phyloP scores from a whole-genome alignment of 2,329 filamentous ascomycete species.

The Nectriaceae sp. region DNA sequence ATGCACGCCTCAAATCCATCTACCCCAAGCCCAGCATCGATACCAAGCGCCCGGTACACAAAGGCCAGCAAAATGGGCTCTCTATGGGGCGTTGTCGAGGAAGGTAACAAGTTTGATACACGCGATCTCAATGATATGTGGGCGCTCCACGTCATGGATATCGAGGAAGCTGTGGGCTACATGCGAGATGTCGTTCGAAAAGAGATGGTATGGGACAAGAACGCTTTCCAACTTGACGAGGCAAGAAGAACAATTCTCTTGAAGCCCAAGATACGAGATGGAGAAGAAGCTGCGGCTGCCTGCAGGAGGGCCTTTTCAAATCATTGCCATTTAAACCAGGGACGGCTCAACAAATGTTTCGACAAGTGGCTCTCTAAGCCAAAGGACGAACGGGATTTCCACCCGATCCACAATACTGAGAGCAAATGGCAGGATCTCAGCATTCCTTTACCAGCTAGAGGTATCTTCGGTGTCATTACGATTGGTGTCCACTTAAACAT shows the following conservation, averaged over 20 bases:
- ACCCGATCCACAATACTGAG: constrained; percentile 31
- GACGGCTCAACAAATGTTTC: constrained; percentile 27
- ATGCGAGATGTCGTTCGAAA: constrained; percentile 14
- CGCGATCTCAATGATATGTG: constrained; percentile 9
- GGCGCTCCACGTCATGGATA: constrained; percentile 17
- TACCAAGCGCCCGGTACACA: too few relatives aligned
- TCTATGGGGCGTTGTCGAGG: constrained; percentile 18
- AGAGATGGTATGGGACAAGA: constrained; percentile 17
- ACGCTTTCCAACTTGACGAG: constrained; percentile 11
- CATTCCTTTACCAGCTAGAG: constrained; percentile 35
- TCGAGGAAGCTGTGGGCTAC: constrained; percentile 22
- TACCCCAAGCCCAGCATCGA: too few relatives aligned
- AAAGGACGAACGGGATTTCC: constrained; percentile 22
- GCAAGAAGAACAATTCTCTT: constrained; percentile 21
- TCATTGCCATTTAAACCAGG: constrained; percentile 29
- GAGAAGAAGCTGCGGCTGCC: constrained; percentile 10
- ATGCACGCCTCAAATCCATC: too few relatives aligned
- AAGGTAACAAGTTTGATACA: constrained; percentile 21
- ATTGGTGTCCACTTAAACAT: constrained; percentile 40
- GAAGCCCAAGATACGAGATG: constrained; percentile 18
- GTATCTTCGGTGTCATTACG: constrained; percentile 38
- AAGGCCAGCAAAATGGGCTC: constrained; percentile 2
- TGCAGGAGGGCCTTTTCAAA: constrained; percentile 19
- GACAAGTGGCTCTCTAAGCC: constrained; percentile 26
- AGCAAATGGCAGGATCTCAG: constrained; percentile 21